A percentile compares a stretch with the other conserved stretches of the same genome.
These are phyloP conservation scores for Thuidium tamariscinum DNA, from an alignment of 225 moss, liverwort and hornwort species.

Conservation along the genomic window DNA sequence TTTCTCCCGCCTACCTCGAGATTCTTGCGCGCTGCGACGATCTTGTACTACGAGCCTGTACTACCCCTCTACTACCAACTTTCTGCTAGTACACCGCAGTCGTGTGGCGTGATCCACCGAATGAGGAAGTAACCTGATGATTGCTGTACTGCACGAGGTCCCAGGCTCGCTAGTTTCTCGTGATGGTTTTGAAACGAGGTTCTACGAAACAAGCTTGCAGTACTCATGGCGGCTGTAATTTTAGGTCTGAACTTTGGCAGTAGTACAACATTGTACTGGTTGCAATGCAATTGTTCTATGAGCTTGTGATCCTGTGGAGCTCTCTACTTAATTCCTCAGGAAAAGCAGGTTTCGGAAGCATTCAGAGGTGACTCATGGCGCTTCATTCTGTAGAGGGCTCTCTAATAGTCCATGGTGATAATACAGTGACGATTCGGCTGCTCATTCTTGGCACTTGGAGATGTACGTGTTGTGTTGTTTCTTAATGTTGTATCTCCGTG, in stretches of 20 bases:
- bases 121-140: neutral
- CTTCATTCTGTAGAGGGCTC: neutral
- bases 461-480: neutral
- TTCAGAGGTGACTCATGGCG: neutral
- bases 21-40: neutral
- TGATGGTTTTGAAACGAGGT: neutral
- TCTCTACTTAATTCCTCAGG: neutral
- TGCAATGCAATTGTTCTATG: neutral
- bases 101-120: neutral
- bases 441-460: neutral
- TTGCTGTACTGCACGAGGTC: neutral
- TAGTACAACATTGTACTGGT: neutral
- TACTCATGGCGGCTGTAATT: neutral
- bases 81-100: neutral
- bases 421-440: neutral
- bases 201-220: neutral
- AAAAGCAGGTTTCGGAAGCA: neutral
- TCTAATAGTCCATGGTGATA: neutral
- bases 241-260: neutral
- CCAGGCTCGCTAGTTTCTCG: neutral
- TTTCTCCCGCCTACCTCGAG: neutral
- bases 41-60: slow-evolving; percentile 1
- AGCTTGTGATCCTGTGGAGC: neutral
- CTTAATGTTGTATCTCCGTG: neutral
- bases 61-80: neutral